Evolutionary conservation across 306 rosid species (phyloP), one percentile per base, ranked within the genome.

Genomic region (Glycine soja): DNA sequence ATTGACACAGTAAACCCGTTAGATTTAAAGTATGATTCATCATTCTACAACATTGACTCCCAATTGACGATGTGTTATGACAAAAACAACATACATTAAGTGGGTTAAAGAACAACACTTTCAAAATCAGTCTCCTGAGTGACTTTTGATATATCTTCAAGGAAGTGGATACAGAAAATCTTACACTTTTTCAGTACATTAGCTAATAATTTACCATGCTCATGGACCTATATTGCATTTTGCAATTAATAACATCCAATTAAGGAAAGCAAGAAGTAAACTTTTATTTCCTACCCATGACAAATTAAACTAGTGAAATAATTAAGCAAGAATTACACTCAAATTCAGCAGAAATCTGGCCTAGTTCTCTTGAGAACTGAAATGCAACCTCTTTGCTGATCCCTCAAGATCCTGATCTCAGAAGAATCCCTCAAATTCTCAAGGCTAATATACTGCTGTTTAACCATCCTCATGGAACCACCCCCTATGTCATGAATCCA

Each of bases 381-480:
- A 9, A 93, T 85, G 89, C 96, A 90, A 65, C 97, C 97, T 70
- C 87, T 88, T 8, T 90, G 97, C 56, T 93, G 99, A 89, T 95
- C 99, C 84, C 98, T 86, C 54, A 93, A 93, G 89, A 95, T 88
- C 87, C 88, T 90, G 79, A 95, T 91, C 90, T 95, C 99, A 74
- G 94, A 90, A 79, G 48, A 90, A 69, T 90, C 94, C 79, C 89
- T 90, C 58, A 95, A 83, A 64, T 95, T 98, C 70, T 95, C 99
- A 40, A 95, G 98, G 80, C 99, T 93, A 52, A 95, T 59, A 66
- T 88, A 95, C 63, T 95, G 99, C 75, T 95, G 99, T 88, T 93
- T 95, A 34, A 91, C 98, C 98, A 92, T 95, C 82, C 99, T 95
- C 54, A 93, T 19, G 3, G 94, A 88, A 69, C 86, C 97, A 81